Conservation (phyloP, 805 yeast genomes). For the Starmerella khaoyaiensis region DNA sequence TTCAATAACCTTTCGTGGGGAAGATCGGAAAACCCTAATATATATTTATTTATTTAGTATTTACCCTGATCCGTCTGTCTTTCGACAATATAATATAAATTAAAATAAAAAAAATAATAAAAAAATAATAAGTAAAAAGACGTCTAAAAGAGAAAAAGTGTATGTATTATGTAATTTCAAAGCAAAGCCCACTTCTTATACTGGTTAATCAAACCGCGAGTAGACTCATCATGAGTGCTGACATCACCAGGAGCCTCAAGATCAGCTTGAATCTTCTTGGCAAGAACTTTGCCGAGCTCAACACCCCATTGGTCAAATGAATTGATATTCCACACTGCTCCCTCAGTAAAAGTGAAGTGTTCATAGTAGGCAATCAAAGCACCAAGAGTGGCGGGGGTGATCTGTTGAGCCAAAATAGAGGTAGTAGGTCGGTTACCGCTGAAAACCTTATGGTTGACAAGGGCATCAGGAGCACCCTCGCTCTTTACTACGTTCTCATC, state of each 20-base stretch:
- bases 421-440: conserved; percentile 99
- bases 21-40: no score
- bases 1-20: no score
- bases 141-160: no score
- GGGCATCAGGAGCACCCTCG: conserved; percentile 77
- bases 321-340: conserved; percentile 99
- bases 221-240: conserved; percentile 72
- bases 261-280: conserved; percentile 88
- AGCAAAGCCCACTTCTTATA: conserved; percentile 83
- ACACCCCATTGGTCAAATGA: conserved; percentile 99
- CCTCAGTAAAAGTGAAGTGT: conserved; percentile 93
- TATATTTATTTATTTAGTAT: no score
- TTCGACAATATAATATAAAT: no score
- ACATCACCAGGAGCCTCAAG: conserved; percentile 50
- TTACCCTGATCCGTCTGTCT: no score
- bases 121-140: no score
- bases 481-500: conserved; percentile 59
- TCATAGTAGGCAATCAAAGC: conserved; percentile 96
- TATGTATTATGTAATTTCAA: no score
- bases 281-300: conserved; percentile 94
- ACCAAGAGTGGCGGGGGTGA: conserved; percentile 94
- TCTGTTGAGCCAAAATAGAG: conserved; percentile 85
- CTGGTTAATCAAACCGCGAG: conserved; percentile 86
- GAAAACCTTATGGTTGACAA: conserved; percentile 92
- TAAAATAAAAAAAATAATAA: no score